Evolutionary conservation across 2,329 filamentous ascomycete species (phyloP).

Genomic region (Xylariaceae sp.): DNA sequence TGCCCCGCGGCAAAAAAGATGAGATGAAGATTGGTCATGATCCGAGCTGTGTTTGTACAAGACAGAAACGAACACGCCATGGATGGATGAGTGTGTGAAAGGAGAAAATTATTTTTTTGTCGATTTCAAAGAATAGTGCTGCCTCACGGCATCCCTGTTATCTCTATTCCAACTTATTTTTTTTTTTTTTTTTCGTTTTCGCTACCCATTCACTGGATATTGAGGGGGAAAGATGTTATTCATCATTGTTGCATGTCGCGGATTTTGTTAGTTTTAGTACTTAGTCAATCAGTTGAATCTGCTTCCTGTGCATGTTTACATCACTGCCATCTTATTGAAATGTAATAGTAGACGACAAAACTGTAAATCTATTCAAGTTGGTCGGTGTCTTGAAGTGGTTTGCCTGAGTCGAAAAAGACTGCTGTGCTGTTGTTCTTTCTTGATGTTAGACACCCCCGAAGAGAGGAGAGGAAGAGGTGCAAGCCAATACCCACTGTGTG

Average conservation of each 20-base stretch:
- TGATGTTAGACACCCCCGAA: too few relatives aligned
- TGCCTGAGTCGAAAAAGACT: too few relatives aligned
- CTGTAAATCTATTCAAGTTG: too few relatives aligned
- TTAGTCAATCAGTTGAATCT: conserved; percentile 1
- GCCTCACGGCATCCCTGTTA: conserved; percentile 46
- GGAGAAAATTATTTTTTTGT: too few relatives aligned
- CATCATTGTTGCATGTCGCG: conserved; percentile 26
- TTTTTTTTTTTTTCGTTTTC: conserved; percentile 20
- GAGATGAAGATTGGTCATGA: not conserved
- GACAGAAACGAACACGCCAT: not conserved
- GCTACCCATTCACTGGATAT: too few relatives aligned
- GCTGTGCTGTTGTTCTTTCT: too few relatives aligned
- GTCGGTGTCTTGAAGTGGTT: too few relatives aligned
- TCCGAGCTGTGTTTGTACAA: not conserved
- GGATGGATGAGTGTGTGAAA: too few relatives aligned
- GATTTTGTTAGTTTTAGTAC: conserved; percentile 7
- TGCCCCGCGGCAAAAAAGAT: conserved; percentile 28
- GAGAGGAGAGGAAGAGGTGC: too few relatives aligned
- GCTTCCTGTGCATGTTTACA: conserved; percentile 5
- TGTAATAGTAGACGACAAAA: too few relatives aligned
- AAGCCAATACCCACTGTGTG: too few relatives aligned
- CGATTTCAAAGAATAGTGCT: conserved; percentile 38
- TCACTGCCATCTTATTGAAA: not conserved
- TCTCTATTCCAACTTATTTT: conserved; percentile 27
- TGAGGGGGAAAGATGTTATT: conserved; percentile 15